These are phyloP conservation scores for Lodderomyces jiufengensis DNA, from an alignment of 1,139 yeast species.

Conservation along the genomic window DNA sequence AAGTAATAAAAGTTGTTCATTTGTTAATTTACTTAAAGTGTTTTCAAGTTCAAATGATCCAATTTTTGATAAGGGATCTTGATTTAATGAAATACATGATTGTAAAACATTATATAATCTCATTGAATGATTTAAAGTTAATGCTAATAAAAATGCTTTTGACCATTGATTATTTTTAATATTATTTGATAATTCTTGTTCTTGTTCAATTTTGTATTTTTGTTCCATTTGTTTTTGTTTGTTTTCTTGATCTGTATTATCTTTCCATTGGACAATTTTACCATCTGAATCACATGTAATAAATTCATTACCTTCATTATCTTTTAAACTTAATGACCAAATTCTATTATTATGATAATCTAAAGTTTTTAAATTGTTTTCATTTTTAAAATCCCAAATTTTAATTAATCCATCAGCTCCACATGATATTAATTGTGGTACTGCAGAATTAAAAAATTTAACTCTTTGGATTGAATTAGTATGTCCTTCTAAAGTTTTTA, in stretches of 20 bases:
- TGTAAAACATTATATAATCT: constrained; percentile 68
- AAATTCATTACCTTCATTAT: constrained; percentile 63
- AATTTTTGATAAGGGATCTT: constrained; percentile 46
- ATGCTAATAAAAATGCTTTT: constrained; percentile 80
- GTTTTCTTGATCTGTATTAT: constrained; percentile 69
- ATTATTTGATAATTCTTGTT: constrained; percentile 75
- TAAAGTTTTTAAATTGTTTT: constrained; percentile 76
- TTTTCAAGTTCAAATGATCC: constrained; percentile 65
- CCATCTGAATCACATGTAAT: constrained; percentile 96
- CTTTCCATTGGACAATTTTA: constrained; percentile 82
- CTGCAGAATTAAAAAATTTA: constrained; percentile 55
- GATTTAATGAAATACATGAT: constrained; percentile 46
- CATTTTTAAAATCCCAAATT: constrained; percentile 77
- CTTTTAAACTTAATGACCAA: constrained; percentile 75
- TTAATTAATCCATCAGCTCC: constrained; percentile 96
- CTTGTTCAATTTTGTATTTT: constrained; percentile 71
- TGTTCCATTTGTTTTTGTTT: constrained; percentile 50
- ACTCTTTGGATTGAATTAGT: constrained; percentile 88
- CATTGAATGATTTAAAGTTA: constrained; percentile 85
- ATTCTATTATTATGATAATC: constrained; percentile 93
- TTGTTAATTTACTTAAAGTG: constrained; percentile 54
- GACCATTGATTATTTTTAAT: constrained; percentile 76
- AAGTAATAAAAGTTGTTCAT: constrained; percentile 57
- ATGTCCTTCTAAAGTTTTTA: constrained; percentile 89
- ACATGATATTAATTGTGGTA: constrained; percentile 69